Evolutionary conservation across 257 asterid genomes (phyloP).

Genomic region (Solanum raphanifolium): DNA sequence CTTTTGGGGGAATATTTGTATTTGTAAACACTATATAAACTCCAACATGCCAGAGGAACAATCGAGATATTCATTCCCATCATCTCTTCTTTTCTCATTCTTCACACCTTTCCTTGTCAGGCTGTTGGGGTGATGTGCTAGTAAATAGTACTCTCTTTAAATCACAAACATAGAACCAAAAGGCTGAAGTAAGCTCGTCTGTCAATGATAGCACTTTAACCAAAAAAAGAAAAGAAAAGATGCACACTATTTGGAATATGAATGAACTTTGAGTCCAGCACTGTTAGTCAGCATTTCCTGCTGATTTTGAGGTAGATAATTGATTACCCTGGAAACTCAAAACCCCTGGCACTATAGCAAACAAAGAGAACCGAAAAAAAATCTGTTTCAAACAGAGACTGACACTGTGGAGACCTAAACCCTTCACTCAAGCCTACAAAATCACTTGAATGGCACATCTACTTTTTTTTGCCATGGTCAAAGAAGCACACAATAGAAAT

Average conservation of each 20-base stretch:
- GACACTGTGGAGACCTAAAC: neutral
- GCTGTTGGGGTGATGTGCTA: constrained; percentile 6
- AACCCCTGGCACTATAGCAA: neutral
- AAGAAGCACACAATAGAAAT: neutral
- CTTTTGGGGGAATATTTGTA: neutral
- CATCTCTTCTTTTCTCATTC: neutral
- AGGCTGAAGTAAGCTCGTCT: neutral
- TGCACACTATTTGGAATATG: neutral
- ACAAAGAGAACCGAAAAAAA: neutral
- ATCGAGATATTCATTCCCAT: neutral
- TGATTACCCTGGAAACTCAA: neutral
- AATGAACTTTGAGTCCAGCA: neutral
- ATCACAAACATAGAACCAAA: neutral
- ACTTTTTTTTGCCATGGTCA: neutral
- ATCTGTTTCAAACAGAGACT: neutral
- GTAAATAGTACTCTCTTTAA: neutral
- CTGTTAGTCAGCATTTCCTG: neutral
- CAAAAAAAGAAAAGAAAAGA: neutral
- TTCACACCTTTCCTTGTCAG: neutral
- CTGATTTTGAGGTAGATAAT: neutral
- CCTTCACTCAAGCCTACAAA: neutral
- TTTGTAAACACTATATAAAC: neutral
- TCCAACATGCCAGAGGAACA: neutral
- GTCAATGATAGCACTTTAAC: neutral
- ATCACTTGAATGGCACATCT: neutral